phyloP scores from a whole-genome alignment of 352 stramenopile species.

The Pythium vanterpoolii region DNA sequence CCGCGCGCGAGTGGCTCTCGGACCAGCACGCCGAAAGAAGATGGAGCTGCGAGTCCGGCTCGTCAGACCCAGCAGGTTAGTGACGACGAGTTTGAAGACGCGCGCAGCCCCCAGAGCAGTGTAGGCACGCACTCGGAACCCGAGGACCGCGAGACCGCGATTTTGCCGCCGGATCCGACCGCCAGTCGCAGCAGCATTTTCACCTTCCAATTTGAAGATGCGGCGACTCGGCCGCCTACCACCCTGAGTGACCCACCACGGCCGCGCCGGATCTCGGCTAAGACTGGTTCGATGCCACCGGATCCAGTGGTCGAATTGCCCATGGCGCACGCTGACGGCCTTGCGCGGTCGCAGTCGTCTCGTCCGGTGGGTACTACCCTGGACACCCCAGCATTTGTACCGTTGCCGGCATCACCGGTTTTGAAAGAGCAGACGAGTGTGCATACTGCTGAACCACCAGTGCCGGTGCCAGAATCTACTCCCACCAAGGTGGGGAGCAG shows the following conservation, averaged over 20 bases:
- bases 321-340: background rate
- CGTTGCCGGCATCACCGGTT: background rate
- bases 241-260: background rate
- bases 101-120: background rate
- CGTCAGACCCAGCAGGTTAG: conserved; percentile 1
- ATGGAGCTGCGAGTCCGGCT: too few species aligned
- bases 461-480: too few species aligned
- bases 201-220: conserved; percentile 14
- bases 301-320: conserved; percentile 7
- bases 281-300: conserved; percentile 14
- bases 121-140: background rate
- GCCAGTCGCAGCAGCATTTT: conserved; percentile 17
- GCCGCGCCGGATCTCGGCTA: conserved; percentile 4
- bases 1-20: background rate
- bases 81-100: conserved; percentile 7
- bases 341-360: conserved; percentile 6
- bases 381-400: background rate
- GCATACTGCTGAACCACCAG: background rate
- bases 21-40: too few species aligned
- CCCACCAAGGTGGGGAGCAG: background rate
- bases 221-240: background rate
- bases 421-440: background rate
- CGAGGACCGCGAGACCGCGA: conserved; percentile 13
- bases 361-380: background rate
- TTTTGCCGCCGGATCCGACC: conserved; percentile 14